phyloP scores from a whole-genome alignment of 73 alveolate genomes.

The Uronychia setigera region DNA sequence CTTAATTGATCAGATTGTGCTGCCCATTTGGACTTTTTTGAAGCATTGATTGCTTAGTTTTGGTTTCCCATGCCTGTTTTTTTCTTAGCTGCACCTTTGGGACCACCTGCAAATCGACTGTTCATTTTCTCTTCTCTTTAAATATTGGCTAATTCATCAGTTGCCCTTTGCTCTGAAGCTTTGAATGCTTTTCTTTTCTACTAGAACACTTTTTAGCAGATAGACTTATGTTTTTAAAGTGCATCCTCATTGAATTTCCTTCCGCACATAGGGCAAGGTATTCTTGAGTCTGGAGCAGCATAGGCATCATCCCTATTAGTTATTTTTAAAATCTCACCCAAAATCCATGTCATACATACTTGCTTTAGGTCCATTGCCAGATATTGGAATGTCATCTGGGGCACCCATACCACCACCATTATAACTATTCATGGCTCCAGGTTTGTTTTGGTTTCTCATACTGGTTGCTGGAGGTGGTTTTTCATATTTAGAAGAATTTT shows the following conservation, averaged over 20 bases:
- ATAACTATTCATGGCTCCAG: too few species aligned
- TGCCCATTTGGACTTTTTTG: conserved; percentile 55
- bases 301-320: conserved; percentile 15
- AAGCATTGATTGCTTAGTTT: not conserved
- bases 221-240: conserved; percentile 48
- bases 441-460: not conserved
- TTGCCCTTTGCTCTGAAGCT: conserved; percentile 54
- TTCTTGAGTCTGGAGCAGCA: conserved; percentile 21
- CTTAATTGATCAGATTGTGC: conserved; percentile 66
- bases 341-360: not conserved
- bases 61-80: conserved; percentile 6
- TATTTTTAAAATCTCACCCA: not conserved
- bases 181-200: conserved; percentile 75
- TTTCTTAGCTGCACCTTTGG: not conserved
- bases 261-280: conserved; percentile 61
- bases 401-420: too few species aligned
- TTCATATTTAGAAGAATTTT: not conserved
- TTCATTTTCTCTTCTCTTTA: not conserved
- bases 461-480: not conserved
- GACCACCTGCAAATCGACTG: not conserved
- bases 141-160: conserved; percentile 22
- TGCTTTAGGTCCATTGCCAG: not conserved
- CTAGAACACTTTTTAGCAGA: conserved; percentile 83
- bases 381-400: not conserved
- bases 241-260: conserved; percentile 58